Base-by-base conservation (phyloP, 495 filamentous ascomycete species). In the Articulospora tetracladia region DNA sequence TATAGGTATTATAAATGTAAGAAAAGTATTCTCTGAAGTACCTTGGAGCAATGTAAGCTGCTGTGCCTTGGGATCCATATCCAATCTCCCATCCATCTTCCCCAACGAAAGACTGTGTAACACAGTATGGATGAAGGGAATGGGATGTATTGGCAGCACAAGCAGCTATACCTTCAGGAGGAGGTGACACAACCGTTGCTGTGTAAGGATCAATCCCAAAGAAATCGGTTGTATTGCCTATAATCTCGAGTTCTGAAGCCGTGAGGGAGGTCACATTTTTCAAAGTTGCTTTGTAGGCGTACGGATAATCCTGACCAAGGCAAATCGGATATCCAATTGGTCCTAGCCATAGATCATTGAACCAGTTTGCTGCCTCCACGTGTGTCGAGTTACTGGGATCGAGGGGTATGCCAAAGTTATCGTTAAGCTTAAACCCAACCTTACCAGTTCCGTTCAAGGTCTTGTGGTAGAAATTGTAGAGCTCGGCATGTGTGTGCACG, bases 141-240 rank as follows among this genome's bases (percentile, higher is more conserved):
- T 73, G 71, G 1, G 28, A 39, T 10, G 23, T 17, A 25, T 76
- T 66, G n/a, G 58, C 54, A n/a, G 68, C 65, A 65, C 76, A 79
- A 27, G 61, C 61, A 13, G 68, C 60, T 56, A 76, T 68, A 0
- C 73, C 74, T 25, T 66, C 72, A n/a, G 62, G 56, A 0, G 75
- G 68, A 2, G 70, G 65, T 20, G 71, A 73, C 17, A 76, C 70
- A 8, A 77, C 69, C 7, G 73, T 74, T 23, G 75, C 72, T 6
- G 73, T 76, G 60, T 80, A 80, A 0, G 77, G 73, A 61, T 80
- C 77, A 55, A 79, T 70, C 11, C 68, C 73, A 56, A 76, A 72
- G 59, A 79, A 77, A 64, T 80, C 77, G 3, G 73, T 63, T 1
- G 74, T 76, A 28, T 68, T 64, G 15, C 69, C 56, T 17, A 78